Base-by-base conservation (phyloP, 257 asterid genomes). In the Striga asiatica region DNA sequence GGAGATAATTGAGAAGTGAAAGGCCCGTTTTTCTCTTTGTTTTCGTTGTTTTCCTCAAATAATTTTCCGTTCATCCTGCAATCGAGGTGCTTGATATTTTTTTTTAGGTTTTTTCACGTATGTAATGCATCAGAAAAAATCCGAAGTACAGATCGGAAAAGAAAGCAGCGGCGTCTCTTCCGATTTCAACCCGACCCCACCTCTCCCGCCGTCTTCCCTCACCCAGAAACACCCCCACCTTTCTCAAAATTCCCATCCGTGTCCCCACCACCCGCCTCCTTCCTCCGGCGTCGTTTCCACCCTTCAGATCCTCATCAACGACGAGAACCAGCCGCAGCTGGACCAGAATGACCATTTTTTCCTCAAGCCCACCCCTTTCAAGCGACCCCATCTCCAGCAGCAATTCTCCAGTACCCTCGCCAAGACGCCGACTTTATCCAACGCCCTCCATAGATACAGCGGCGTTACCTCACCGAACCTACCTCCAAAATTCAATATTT, bases 101-200 rank as follows among this genome's bases (percentile, higher is more conserved):
- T 43, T n/a, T n/a, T n/a, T n/a, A n/a, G n/a, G n/a, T n/a, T 19
- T 58, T 58, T 62, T 71, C 58, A 52, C 71, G 10, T 79, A 76
- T 86, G 85, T 83, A 78, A 89, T 89, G 97, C 97, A 83, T 89
- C 96, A 81, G 80, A 89, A 85, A 60, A 89, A 85, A 85, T 89
- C 96, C 27, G 96, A 89, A 75, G 75, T 78, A 70, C 97, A 89
- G 83, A 85, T 85, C 94, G 96, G 97, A 83, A 85, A 83, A 77
- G 97, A 89, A 83, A 89, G 97, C 94, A 77, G 78, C 43, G 78
- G 97, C 96, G 27, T 89, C 88, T 85, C 97, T 89, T 89, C 94
- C 93, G 97, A 89, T 89, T 89, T 85, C 86, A 79, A 81, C 76
- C 89, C 94, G 0, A 79, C 81, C 45, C 84, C 94, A n/a, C 82